Percentiles rank a stretch among this genome's conserved stretches.
phyloP scores from a whole-genome alignment of 331 rosid genomes.

The Pyracantha coccinea region DNA sequence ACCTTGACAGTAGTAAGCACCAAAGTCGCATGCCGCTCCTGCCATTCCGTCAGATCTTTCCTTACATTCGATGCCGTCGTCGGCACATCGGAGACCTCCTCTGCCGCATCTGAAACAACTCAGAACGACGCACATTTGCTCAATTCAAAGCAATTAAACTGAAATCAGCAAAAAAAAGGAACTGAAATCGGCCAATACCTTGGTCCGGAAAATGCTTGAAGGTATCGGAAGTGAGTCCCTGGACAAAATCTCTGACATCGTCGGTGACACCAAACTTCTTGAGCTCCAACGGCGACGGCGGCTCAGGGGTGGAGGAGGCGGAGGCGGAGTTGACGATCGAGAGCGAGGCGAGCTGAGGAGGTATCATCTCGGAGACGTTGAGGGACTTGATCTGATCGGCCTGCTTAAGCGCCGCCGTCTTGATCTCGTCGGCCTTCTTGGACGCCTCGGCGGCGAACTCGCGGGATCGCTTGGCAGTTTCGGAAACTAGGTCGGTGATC shows the following conservation, averaged over 20 bases:
- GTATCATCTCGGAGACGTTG: constrained; percentile 57
- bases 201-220: constrained; percentile 71
- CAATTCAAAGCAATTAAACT: neutral
- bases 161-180: neutral
- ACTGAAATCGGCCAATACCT: constrained; percentile 29
- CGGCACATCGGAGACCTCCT: constrained; percentile 49
- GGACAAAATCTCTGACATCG: constrained; percentile 78
- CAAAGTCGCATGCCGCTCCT: constrained; percentile 89
- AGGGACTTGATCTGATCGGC: constrained; percentile 91
- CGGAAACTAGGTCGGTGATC: constrained; percentile 86
- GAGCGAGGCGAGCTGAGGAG: constrained; percentile 60
- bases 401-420: constrained; percentile 71
- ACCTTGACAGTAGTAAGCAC: constrained; percentile 89
- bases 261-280: constrained; percentile 59
- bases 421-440: constrained; percentile 82
- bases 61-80: constrained; percentile 68
- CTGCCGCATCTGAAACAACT: constrained; percentile 51
- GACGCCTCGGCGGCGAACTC: constrained; percentile 97
- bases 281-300: constrained; percentile 33
- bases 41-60: constrained; percentile 94
- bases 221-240: constrained; percentile 83
- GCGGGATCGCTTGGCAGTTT: constrained; percentile 83
- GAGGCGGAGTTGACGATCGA: constrained; percentile 29
- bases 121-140: constrained; percentile 1
- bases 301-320: constrained; percentile 10